Conservation (phyloP, 352 stramenopile species). For the Pythium volutum region DNA sequence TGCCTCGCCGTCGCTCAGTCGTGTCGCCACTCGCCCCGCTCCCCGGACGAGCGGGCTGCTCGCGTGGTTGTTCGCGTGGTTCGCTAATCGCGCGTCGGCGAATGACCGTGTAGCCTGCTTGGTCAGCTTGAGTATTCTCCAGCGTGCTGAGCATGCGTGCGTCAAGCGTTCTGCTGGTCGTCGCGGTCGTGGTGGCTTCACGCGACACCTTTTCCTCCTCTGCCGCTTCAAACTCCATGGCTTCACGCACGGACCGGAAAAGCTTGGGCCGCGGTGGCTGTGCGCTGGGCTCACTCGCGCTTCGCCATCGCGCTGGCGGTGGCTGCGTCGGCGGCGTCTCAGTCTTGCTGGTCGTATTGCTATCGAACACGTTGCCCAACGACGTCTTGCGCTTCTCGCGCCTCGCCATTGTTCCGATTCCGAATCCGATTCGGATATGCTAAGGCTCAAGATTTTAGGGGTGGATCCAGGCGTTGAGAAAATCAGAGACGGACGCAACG, state of each 20-base stretch:
- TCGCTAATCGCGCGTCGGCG: constrained; percentile 19
- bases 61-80: neutral
- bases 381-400: constrained; percentile 38
- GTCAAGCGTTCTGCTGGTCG: neutral
- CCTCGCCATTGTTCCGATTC: constrained; percentile 13
- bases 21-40: neutral
- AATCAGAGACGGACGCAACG: neutral
- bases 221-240: constrained; percentile 26
- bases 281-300: constrained; percentile 12
- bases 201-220: constrained; percentile 7
- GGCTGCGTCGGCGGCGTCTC: neutral
- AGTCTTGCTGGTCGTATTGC: neutral
- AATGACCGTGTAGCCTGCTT: constrained; percentile 30
- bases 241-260: constrained; percentile 24
- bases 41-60: neutral
- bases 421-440: neutral
- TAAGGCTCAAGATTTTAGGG: neutral
- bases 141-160: constrained; percentile 16
- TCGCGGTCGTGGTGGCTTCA: neutral
- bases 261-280: constrained; percentile 1
- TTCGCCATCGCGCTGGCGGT: constrained; percentile 14
- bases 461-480: neutral
- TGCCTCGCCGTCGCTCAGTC: neutral
- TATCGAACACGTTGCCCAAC: constrained; percentile 35
- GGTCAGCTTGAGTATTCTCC: constrained; percentile 22